Evolutionary conservation across 768 basidiomycete species (phyloP).

Genomic region (Mycena polygramma): DNA sequence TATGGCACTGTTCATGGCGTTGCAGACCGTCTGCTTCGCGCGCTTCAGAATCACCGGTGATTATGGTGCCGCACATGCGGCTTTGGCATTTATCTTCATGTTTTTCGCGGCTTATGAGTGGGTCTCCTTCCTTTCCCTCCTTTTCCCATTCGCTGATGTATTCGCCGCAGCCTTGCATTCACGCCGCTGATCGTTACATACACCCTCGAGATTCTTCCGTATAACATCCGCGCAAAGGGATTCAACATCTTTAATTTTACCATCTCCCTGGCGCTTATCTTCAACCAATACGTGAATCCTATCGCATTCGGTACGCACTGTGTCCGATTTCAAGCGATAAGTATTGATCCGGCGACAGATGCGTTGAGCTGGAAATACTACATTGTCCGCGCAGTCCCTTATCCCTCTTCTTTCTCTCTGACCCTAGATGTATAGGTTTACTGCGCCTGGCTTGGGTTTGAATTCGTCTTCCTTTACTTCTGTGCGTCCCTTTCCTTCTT

Average conservation of each 20-base stretch:
- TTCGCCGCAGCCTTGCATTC: not conserved
- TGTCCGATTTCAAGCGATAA: not conserved
- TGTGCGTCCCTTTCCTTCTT: not conserved
- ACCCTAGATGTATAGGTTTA: constrained; percentile 47
- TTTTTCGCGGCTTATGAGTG: constrained; percentile 84
- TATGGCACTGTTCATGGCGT: constrained; percentile 75
- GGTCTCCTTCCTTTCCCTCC: constrained; percentile 32
- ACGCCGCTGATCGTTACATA: constrained; percentile 88
- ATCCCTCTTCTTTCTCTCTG: too few species aligned
- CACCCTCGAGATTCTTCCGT: constrained; percentile 91
- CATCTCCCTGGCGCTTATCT: constrained; percentile 84
- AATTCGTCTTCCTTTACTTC: constrained; percentile 44
- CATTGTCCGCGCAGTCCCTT: constrained; percentile 54
- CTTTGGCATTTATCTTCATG: constrained; percentile 87
- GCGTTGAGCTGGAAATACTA: constrained; percentile 82
- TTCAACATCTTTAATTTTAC: constrained; percentile 86
- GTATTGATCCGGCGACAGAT: constrained; percentile 1
- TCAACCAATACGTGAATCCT: constrained; percentile 92
- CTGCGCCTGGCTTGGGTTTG: constrained; percentile 75
- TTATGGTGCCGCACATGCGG: constrained; percentile 69
- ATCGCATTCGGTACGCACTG: constrained; percentile 66
- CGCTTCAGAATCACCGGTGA: constrained; percentile 56
- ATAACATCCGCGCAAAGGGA: constrained; percentile 86
- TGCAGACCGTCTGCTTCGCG: constrained; percentile 78
- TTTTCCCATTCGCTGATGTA: not conserved